phyloP scores from a whole-genome alignment of 768 basidiomycete genomes.

The Scleroderma citrinum region DNA sequence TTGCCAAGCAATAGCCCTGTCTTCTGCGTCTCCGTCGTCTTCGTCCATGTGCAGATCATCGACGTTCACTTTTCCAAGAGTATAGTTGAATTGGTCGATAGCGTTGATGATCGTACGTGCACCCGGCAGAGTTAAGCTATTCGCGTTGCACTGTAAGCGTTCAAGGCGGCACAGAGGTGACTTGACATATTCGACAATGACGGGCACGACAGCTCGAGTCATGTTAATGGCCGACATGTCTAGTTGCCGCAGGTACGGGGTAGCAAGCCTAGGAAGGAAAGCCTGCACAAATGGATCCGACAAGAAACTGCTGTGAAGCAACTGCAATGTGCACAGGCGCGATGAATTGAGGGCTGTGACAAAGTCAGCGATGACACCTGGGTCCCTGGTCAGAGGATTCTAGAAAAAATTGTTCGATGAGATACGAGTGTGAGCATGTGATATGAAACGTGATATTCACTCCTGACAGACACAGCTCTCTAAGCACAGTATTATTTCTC shows the following conservation, averaged over 20 bases:
- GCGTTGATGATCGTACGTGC: constrained; percentile 41
- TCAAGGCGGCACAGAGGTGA: constrained; percentile 46
- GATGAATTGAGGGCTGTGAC: constrained; percentile 50
- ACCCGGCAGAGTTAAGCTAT: constrained; percentile 42
- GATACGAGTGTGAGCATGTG: constrained; percentile 7
- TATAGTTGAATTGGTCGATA: constrained; percentile 41
- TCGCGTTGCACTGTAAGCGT: constrained; percentile 50
- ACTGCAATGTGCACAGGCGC: constrained; percentile 40
- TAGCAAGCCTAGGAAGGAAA: constrained; percentile 47
- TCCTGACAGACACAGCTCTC: constrained; percentile 50
- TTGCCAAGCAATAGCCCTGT: constrained; percentile 25
- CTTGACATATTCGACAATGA: constrained; percentile 43
- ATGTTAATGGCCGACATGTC: constrained; percentile 50
- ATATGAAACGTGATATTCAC: constrained; percentile 32
- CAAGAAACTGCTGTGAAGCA: constrained; percentile 46
- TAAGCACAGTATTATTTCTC: constrained; percentile 38
- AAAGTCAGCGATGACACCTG: constrained; percentile 34
- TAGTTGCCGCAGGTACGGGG: constrained; percentile 45
- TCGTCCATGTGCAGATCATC: constrained; percentile 37
- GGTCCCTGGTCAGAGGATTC: constrained; percentile 38
- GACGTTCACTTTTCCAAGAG: constrained; percentile 43
- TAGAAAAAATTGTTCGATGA: constrained; percentile 12
- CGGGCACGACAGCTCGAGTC: constrained; percentile 35
- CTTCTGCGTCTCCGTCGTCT: constrained; percentile 24
- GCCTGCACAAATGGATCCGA: constrained; percentile 43